Evolutionary conservation across 768 basidiomycete genomes (phyloP).

Genomic region (Tulasnella sp.): DNA sequence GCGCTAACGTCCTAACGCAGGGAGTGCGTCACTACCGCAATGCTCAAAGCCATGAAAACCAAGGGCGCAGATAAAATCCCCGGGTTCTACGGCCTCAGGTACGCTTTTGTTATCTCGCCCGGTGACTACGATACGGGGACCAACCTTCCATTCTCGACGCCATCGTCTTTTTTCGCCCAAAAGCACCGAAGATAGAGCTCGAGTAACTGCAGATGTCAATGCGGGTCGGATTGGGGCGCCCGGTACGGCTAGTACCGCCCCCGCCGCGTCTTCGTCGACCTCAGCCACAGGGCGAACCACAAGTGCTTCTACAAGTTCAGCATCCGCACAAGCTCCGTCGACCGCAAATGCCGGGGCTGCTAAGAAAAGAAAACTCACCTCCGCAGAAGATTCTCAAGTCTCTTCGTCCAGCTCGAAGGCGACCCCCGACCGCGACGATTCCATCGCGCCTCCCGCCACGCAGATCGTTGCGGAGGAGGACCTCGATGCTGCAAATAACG

Average conservation of each 20-base stretch:
- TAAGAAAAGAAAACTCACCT: neutral
- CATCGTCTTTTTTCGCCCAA: neutral
- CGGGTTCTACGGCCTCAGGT: constrained; percentile 63
- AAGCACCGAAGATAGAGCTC: constrained; percentile 65
- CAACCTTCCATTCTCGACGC: constrained; percentile 20
- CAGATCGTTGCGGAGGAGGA: constrained; percentile 32
- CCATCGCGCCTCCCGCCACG: constrained; percentile 30
- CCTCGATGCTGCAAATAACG: constrained; percentile 39
- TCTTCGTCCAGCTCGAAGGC: neutral
- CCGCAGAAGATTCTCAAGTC: neutral
- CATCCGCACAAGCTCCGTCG: neutral
- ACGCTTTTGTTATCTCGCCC: constrained; percentile 38
- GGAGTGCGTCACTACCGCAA: constrained; percentile 70
- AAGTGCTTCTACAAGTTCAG: neutral
- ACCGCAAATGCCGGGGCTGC: neutral
- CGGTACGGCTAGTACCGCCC: neutral
- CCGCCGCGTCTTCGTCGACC: neutral
- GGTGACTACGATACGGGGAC: neutral
- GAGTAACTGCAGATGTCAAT: constrained; percentile 62
- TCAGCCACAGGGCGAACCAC: neutral
- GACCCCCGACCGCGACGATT: constrained; percentile 45
- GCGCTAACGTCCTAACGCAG: constrained; percentile 39
- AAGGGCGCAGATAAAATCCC: constrained; percentile 50
- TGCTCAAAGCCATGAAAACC: constrained; percentile 56
- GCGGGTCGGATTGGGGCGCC: constrained; percentile 57